Evolutionary conservation across 2,329 filamentous ascomycete genomes (phyloP).

Genomic region (Colletotrichum tabaci): DNA sequence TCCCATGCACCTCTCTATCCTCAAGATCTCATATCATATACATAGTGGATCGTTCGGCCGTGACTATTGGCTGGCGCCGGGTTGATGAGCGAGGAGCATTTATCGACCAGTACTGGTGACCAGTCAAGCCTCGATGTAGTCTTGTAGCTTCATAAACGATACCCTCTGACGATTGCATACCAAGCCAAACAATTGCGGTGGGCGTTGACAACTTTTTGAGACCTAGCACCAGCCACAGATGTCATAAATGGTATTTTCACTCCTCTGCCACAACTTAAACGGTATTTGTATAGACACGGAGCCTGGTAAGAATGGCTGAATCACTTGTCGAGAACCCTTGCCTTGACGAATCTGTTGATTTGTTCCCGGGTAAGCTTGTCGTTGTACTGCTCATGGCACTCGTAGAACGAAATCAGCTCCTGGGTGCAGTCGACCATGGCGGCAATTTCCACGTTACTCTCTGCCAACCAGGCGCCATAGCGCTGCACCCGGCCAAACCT

Average conservation of each 20-base stretch:
- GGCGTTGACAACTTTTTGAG: neutral
- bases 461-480: constrained; percentile 84
- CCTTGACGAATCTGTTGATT: constrained; percentile 73
- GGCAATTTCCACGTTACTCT: constrained; percentile 87
- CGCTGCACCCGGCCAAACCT: constrained; percentile 76
- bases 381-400: constrained; percentile 74
- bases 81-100: neutral
- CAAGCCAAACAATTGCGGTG: neutral
- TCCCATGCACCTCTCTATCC: neutral
- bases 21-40: too few species aligned
- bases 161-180: too few species aligned
- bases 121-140: neutral
- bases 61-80: neutral
- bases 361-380: constrained; percentile 72
- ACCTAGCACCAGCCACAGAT: neutral
- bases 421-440: constrained; percentile 91
- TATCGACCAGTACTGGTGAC: neutral
- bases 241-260: neutral
- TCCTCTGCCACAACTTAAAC: neutral
- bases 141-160: too few species aligned
- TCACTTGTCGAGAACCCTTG: constrained; percentile 68
- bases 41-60: neutral
- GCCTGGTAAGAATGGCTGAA: too few species aligned
- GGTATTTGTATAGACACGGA: neutral
- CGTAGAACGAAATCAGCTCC: constrained; percentile 91